Evolutionary conservation across 768 basidiomycete genomes (phyloP), one percentile per base, ranked within the genome.

Genomic region (Harrya chromipes): DNA sequence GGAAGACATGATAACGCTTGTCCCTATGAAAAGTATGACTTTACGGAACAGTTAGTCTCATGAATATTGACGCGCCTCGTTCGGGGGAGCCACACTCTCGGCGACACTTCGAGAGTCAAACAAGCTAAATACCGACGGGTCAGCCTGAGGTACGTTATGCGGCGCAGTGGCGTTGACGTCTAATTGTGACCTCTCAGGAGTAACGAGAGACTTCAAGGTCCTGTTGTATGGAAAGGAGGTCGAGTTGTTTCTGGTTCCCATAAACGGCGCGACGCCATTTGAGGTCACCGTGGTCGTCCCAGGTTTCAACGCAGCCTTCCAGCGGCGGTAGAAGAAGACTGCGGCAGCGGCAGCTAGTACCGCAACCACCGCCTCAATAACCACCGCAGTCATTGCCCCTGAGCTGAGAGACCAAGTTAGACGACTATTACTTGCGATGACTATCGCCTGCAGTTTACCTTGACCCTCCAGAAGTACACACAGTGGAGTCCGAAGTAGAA

Each of bases 311-410:
- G 39, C 48, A 10, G 44, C 40, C 46, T 47, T 63, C 61, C 59
- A 68, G 13, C 59, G 61, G 17, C 54, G 38, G 23, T 64, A 59
- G 47, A 63, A 66, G 26, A 61, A 38, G 20, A 47, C 27, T 0
- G 65, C 63, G 0, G 41, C 48, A 1, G 20, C 54, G 0, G 51
- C 49, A 17, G 63, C 59, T 1, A 60, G 27, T 27, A 53, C 17
- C 13, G 59, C 59, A 3, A 56, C 24, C 4, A 50, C 48, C 1
- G 38, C 47, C 19, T 56, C 57, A 0, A 66, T 36, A 12, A 53
- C 56, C 4, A 66, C 43, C 9, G 63, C 66, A 23, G 52, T 59
- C 14, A 66, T 61, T 9, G 50, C 53, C 20, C 61, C 65, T 14
- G 63, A 54, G 19, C 56, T 49, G 20, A 65, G 31, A 33, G 19